These are phyloP conservation scores for Pogostemon cablin DNA, from an alignment of 257 asterid genomes.

Conservation along the genomic window DNA sequence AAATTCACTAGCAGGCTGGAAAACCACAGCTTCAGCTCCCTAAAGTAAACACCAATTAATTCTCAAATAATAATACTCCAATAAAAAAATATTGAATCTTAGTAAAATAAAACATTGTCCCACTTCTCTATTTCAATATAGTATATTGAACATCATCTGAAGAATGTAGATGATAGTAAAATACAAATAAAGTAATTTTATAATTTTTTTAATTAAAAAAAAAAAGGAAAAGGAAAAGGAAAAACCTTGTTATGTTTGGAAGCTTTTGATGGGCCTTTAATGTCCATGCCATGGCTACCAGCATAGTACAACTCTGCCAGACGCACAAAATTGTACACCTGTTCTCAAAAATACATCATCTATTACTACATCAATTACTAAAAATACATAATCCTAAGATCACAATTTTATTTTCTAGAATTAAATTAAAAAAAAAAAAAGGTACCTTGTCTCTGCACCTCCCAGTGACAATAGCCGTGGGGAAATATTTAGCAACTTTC, in stretches of 20 bases:
- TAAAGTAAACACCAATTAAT: slow-evolving; percentile 3
- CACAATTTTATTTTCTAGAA: neutral
- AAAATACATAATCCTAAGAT: neutral
- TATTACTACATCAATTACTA: neutral
- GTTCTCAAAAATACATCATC: neutral
- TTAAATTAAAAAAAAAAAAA: neutral
- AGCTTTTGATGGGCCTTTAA: slow-evolving; percentile 89
- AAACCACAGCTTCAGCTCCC: slow-evolving; percentile 65
- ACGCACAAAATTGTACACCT: slow-evolving; percentile 91
- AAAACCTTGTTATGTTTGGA: slow-evolving; percentile 65
- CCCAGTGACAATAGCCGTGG: slow-evolving; percentile 88
- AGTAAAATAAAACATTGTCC: neutral
- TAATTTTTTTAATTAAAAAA: neutral
- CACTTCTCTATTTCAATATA: neutral
- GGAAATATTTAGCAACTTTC: slow-evolving; percentile 68
- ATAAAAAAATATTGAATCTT: neutral
- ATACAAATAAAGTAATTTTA: too few species aligned
- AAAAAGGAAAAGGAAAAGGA: neutral
- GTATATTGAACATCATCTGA: neutral
- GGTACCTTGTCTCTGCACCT: slow-evolving; percentile 72
- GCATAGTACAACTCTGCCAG: slow-evolving; percentile 94
- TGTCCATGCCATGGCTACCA: slow-evolving; percentile 99
- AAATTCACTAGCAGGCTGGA: slow-evolving; percentile 85
- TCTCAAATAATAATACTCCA: neutral
- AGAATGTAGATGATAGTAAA: neutral